These are phyloP conservation scores for Pestalotiopsis sp. DNA, from an alignment of 2,329 filamentous ascomycete species.

Conservation along the genomic window DNA sequence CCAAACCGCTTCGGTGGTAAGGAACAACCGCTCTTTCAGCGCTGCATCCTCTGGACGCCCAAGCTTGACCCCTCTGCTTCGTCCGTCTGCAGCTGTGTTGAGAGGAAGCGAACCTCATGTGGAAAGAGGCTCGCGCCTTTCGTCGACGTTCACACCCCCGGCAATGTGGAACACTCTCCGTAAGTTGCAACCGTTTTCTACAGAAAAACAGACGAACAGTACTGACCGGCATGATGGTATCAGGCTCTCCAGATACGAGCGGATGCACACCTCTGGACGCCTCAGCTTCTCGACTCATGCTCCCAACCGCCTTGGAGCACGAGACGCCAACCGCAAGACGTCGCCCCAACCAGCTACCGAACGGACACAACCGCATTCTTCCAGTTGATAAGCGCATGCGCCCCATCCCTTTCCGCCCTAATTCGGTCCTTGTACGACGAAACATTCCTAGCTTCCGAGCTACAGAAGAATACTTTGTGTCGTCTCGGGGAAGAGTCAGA, in stretches of 20 bases:
- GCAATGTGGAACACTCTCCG: not conserved
- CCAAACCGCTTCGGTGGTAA: constrained; percentile 22
- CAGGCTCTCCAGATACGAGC: not conserved
- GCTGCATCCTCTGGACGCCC: constrained; percentile 6
- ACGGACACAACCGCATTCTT: not conserved
- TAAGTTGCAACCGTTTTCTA: not conserved
- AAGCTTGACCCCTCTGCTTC: constrained; percentile 6
- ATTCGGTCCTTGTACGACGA: not conserved
- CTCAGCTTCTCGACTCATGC: not conserved
- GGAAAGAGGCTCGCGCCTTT: constrained; percentile 3
- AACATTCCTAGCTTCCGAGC: constrained; percentile 10
- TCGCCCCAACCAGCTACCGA: not conserved
- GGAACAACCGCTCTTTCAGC: constrained; percentile 20
- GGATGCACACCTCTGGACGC: not conserved
- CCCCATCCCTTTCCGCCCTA: not conserved
- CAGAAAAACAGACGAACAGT: not conserved
- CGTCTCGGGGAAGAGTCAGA: constrained; percentile 15
- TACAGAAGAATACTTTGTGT: constrained; percentile 4
- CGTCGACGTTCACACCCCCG: constrained; percentile 11
- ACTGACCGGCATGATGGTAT: not conserved
- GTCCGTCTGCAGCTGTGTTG: constrained; percentile 13
- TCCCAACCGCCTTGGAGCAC: not conserved
- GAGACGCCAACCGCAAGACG: constrained; percentile 3
- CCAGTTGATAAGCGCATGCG: constrained; percentile 5
- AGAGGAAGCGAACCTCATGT: constrained; percentile 8